A percentile compares a stretch with the other conserved stretches of the same genome.
phyloP scores from a whole-genome alignment of 2,329 filamentous ascomycete species.

The Penicillium sp. region DNA sequence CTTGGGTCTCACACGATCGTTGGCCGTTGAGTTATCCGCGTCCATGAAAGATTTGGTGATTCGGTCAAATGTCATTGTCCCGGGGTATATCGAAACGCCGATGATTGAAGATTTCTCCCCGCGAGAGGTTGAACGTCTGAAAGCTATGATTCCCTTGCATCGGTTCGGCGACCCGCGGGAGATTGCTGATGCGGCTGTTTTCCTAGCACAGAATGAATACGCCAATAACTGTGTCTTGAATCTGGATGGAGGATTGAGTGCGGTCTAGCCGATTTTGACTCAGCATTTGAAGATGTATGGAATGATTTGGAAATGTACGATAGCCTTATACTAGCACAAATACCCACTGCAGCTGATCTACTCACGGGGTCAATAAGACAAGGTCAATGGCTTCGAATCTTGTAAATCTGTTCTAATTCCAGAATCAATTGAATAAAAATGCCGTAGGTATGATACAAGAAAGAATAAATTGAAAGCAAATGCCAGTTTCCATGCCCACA shows the following conservation, averaged over 20 bases:
- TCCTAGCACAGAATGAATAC: conserved; percentile 75
- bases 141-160: conserved; percentile 60
- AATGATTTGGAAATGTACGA: not conserved
- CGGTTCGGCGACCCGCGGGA: conserved; percentile 70
- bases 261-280: conserved; percentile 44
- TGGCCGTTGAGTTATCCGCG: conserved; percentile 36
- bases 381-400: not conserved
- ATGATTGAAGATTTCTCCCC: conserved; percentile 66
- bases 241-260: conserved; percentile 81
- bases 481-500: not conserved
- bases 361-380: not conserved
- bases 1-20: conserved; percentile 56
- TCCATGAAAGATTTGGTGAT: conserved; percentile 65
- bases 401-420: not conserved
- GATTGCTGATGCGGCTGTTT: conserved; percentile 78
- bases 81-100: conserved; percentile 78
- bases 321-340: not conserved
- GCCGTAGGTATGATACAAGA: not conserved
- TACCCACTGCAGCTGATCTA: not conserved
- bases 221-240: conserved; percentile 86
- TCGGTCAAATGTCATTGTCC: conserved; percentile 77
- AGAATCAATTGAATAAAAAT: not conserved
- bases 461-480: not conserved
- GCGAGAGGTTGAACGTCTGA: conserved; percentile 31
- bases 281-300: not conserved